phyloP scores from a whole-genome alignment of 805 yeast species.

The Jamesozyma jinghongensis region DNA sequence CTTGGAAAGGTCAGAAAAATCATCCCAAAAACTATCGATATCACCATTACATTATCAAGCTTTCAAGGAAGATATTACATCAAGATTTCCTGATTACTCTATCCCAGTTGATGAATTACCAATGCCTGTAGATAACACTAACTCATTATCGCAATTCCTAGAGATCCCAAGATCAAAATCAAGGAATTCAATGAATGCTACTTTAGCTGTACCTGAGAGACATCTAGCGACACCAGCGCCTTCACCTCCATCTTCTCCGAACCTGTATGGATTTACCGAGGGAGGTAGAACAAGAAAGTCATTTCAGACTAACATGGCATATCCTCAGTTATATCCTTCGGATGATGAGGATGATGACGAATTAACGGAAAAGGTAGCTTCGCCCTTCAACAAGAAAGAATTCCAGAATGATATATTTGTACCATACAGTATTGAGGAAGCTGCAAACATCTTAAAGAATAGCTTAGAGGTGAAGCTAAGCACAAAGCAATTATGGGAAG shows the following conservation, averaged over 20 bases:
- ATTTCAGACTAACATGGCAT: slow-evolving; percentile 56
- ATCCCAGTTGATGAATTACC: slow-evolving; percentile 46
- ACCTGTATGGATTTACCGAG: slow-evolving; percentile 13
- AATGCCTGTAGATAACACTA: slow-evolving; percentile 37
- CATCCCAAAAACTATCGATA: slow-evolving; percentile 36
- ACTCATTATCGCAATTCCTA: slow-evolving; percentile 50
- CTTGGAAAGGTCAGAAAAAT: slow-evolving; percentile 16
- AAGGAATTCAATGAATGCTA: slow-evolving; percentile 22
- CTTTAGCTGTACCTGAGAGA: slow-evolving; percentile 24
- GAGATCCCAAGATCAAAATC: slow-evolving; percentile 47
- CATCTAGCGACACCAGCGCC: slow-evolving; percentile 80
- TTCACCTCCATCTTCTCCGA: slow-evolving; percentile 60
- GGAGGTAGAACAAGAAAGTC: slow-evolving; percentile 39
- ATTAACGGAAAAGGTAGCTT: slow-evolving; percentile 7
- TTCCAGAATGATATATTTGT: slow-evolving; percentile 24
- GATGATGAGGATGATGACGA: slow-evolving; percentile 30
- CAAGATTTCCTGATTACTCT: slow-evolving; percentile 64
- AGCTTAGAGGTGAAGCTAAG: slow-evolving; percentile 59
- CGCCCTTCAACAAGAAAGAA: not conserved
- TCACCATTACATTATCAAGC: slow-evolving; percentile 82
- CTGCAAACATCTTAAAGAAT: slow-evolving; percentile 54
- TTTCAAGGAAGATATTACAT: slow-evolving; percentile 61
- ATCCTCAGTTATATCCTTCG: slow-evolving; percentile 58
- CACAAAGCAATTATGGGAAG: slow-evolving; percentile 62
- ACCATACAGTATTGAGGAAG: slow-evolving; percentile 75